A percentile compares a stretch with the other conserved stretches of the same genome.
These are phyloP conservation scores for Pichia sp. DNA, from an alignment of 1,139 yeast species.

Conservation along the genomic window DNA sequence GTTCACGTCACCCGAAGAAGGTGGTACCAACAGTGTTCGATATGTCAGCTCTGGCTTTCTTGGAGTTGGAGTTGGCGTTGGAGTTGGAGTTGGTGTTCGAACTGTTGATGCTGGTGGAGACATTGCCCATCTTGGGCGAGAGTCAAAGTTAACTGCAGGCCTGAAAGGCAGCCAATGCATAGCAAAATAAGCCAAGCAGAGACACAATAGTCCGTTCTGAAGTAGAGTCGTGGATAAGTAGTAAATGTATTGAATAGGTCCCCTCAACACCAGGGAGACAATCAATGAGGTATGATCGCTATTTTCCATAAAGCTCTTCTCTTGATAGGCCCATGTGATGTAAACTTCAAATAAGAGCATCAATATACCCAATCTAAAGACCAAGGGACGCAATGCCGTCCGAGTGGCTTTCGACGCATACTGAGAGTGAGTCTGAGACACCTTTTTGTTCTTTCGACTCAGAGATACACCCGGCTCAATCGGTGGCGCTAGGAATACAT, in stretches of 20 bases:
- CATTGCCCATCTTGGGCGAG: too few relatives aligned
- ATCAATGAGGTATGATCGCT: conserved; percentile 20
- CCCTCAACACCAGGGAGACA: conserved; percentile 26
- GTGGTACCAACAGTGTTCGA: too few relatives aligned
- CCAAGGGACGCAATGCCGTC: too few relatives aligned
- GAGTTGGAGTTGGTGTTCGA: conserved; percentile 3
- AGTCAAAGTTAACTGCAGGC: conserved; percentile 3
- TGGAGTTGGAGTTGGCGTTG: too few relatives aligned
- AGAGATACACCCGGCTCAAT: background rate
- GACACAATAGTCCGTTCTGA: conserved; percentile 52
- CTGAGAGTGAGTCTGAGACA: background rate
- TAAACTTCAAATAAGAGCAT: conserved; percentile 84
- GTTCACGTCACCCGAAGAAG: too few relatives aligned
- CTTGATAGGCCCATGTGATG: conserved; percentile 87
- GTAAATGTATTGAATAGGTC: conserved; percentile 54
- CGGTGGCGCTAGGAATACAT: conserved; percentile 25
- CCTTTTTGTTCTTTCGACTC: background rate
- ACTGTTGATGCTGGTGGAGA: conserved; percentile 11
- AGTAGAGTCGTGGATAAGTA: conserved; percentile 57
- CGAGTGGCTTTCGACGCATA: too few relatives aligned
- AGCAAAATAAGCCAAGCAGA: conserved; percentile 33
- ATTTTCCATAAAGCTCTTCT: conserved; percentile 37
- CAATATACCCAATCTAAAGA: conserved; percentile 47
- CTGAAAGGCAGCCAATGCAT: conserved; percentile 6
- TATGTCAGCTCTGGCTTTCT: too few relatives aligned